Evolutionary conservation across 2,329 filamentous ascomycete genomes (phyloP), one percentile per base, ranked within the genome.

Genomic region (Beauveria medogensis): DNA sequence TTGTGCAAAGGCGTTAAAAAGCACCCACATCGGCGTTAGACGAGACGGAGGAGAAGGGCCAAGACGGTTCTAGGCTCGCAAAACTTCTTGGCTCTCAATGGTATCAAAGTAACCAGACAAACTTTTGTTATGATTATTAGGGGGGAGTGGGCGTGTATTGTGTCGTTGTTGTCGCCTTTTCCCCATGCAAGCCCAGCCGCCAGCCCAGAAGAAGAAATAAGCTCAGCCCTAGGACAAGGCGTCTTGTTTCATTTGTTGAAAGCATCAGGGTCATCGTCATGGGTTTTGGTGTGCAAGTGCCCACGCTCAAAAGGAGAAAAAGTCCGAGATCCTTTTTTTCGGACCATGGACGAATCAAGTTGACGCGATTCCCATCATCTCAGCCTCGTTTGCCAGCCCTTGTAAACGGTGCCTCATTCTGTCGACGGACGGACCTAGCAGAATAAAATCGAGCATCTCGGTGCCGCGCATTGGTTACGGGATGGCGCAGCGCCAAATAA

Each of bases 161-260:
- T 30, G 26, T 47, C 43, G 43, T 56, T 56, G n/a, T 20, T 48
- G 22, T 48, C 10, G 14, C 53, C 18, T 22, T 55, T 16, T 34
- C 12, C 10, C 24, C 9, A n/a, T 5, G 22, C 26, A 4, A 20
- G 7, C 14, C 6, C 50, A 9, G 22, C 24, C 53, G 7, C 40
- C 26, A 40, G 16, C 43, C 26, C 26, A 22, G 41, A 34, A 47
- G 26, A 50, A 57, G 44, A 41, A 57, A 57, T 57, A 57, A 57
- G 55, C 55, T 57, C 55, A 57, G 55, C 55, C 55, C 55, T 57
- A 57, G 46, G 55, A 41, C 30, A 57, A 57, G 37, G 34, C 14
- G 34, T 20, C 41, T 18, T 43, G 34, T 37, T 37, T 37, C 34
- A 37, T 37, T 37, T 37, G 34, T 37, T 37, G 34, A 37, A 37